Evolutionary conservation across 2,329 filamentous ascomycete species (phyloP).

Genomic region (Dothideomycetidae sp.): DNA sequence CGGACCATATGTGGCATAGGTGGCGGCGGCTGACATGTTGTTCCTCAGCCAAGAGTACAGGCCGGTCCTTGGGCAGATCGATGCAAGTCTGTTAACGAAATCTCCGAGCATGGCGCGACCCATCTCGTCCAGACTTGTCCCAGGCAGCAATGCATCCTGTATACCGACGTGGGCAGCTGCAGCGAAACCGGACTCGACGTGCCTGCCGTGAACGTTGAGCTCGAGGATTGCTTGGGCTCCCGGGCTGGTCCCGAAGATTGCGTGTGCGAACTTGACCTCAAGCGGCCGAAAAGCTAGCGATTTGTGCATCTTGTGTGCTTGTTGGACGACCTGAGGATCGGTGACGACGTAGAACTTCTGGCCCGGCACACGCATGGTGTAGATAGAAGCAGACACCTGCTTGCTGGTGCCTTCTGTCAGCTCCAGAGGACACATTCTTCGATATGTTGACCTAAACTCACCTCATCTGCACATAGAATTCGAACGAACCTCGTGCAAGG

Average conservation of each 20-base stretch:
- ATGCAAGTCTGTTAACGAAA: conserved; percentile 10
- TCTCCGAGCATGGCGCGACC: conserved; percentile 23
- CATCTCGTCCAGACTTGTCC: conserved; percentile 23
- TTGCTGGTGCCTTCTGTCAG: conserved; percentile 13
- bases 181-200: neutral
- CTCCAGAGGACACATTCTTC: too few relatives aligned
- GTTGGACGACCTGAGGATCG: conserved; percentile 26
- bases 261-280: conserved; percentile 25
- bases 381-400: conserved; percentile 23
- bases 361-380: conserved; percentile 32
- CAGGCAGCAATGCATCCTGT: conserved; percentile 20
- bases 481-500: neutral
- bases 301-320: conserved; percentile 27
- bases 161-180: conserved; percentile 16
- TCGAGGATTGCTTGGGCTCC: conserved; percentile 19
- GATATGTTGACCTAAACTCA: too few relatives aligned
- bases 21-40: neutral
- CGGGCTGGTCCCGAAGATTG: conserved; percentile 26
- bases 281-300: conserved; percentile 32
- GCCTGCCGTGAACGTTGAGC: conserved; percentile 11
- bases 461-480: neutral
- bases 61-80: too few relatives aligned
- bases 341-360: conserved; percentile 34
- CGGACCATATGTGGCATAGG: conserved; percentile 1
- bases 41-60: neutral